Base-by-base conservation (phyloP, 306 rosid genomes). In the Rubus idaeus region DNA sequence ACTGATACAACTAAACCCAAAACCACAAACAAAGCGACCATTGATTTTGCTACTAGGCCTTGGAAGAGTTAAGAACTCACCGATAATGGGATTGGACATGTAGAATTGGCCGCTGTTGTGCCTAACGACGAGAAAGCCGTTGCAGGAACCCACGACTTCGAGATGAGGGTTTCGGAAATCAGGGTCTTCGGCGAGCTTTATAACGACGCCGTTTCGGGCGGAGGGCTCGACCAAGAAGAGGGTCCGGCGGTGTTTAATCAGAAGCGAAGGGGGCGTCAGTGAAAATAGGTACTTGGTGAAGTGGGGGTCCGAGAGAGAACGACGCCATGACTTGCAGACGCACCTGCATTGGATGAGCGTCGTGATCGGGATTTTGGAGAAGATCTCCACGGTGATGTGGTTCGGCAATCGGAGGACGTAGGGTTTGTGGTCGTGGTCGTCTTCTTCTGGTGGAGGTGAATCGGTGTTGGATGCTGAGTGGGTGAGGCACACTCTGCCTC, bases 261-360 rank as follows among this genome's bases (percentile, higher is more conserved):
- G 60, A 40, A 53, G 58, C 1, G 49, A 71, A 11, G 75, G 37
- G 11, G 64, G 50, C 0, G 75, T 37, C 13, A 14, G 64, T 41
- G 64, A 53, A 12, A 53, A 56, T 5, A 52, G 75, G 6, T 71
- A 26, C 5, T 39, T 53, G 75, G 64, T 23, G n/a, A 39, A 39
- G 0, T 5, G 4, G 39, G 64, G 64, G n/a, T 52, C 50, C 12
- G 64, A 71, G 37, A 71, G 75, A 13, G 1, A 71, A 12, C 14
- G 10, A 1, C 75, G 39, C 75, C 75, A 71, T 5, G 64, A 71
- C 50, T 40, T 55, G 75, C 75, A 71, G 50, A 71, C 75, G 14
- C 63, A 71, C 35, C 30, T 20, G 39, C 75, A 71, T 37, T 71
- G 75, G 64, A 71, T 37, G 18, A 71, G 64, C 5, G 65, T 39